Conservation (phyloP, 1,139 yeast genomes). For the Yamadazyma dushanensis region DNA sequence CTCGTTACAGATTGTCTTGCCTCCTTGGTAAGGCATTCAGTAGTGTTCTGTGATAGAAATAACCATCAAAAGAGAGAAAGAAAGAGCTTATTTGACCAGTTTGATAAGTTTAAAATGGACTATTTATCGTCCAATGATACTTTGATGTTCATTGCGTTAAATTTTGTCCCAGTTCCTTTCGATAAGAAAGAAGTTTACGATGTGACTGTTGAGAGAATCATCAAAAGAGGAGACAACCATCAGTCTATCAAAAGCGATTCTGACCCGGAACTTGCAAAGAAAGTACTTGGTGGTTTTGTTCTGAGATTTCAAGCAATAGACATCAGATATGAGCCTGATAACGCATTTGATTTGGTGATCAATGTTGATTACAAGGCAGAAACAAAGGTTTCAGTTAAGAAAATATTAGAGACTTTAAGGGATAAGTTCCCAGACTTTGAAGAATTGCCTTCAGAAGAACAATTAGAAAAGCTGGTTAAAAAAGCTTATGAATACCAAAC, state of each 20-base stretch:
- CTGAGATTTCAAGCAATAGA: constrained; percentile 65
- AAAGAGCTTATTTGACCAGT: constrained; percentile 58
- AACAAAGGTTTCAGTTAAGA: constrained; percentile 52
- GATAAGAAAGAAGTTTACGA: constrained; percentile 38
- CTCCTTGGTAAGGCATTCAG: constrained; percentile 30
- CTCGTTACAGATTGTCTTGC: constrained; percentile 54
- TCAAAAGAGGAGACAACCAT: constrained; percentile 82
- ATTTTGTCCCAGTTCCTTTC: constrained; percentile 46
- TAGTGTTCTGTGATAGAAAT: constrained; percentile 80
- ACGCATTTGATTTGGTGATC: constrained; percentile 62
- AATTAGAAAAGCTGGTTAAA: constrained; percentile 43
- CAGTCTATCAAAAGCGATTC: constrained; percentile 68
- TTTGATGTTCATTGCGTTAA: constrained; percentile 61
- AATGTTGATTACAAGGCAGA: constrained; percentile 47
- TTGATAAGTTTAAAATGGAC: constrained; percentile 39
- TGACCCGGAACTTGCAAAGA: constrained; percentile 45
- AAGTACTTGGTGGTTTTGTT: constrained; percentile 74
- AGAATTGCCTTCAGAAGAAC: constrained; percentile 40
- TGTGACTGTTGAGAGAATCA: constrained; percentile 60
- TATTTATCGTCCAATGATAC: constrained; percentile 30
- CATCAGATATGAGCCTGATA: constrained; percentile 55
- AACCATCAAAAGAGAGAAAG: constrained; percentile 77
- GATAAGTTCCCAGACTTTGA: constrained; percentile 45
- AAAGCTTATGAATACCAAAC: constrained; percentile 57
- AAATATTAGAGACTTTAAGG: constrained; percentile 32